These are phyloP conservation scores for Athelia sp. DNA, from an alignment of 1,284 basidiomycete genomes.

Conservation along the genomic window DNA sequence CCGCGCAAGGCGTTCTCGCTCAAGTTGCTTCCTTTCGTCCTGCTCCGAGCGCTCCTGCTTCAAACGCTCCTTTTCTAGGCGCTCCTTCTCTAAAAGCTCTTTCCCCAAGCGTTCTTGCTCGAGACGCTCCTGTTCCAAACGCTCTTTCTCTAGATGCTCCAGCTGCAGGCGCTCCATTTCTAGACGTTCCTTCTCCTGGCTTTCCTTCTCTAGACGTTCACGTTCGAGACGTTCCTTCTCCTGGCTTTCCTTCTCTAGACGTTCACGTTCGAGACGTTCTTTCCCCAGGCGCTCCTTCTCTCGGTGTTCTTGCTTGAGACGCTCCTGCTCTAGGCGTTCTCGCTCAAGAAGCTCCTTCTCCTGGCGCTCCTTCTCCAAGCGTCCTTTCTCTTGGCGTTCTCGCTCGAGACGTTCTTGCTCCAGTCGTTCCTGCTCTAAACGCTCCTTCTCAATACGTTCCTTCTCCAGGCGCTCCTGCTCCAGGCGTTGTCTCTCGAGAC, in stretches of 20 bases:
- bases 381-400: too few species aligned
- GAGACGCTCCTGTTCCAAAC: slow-evolving; percentile 20
- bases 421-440: slow-evolving; percentile 15
- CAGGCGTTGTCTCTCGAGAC: slow-evolving; percentile 14
- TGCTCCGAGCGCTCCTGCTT: slow-evolving; percentile 21
- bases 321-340: slow-evolving; percentile 24
- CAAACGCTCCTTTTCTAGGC: slow-evolving; percentile 25
- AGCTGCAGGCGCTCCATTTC: too few species aligned
- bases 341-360: slow-evolving; percentile 22
- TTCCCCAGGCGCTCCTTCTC: slow-evolving; percentile 18
- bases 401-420: slow-evolving; percentile 14
- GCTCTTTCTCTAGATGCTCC: slow-evolving; percentile 9
- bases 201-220: slow-evolving; percentile 15
- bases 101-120: slow-evolving; percentile 23
- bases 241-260: too few species aligned
- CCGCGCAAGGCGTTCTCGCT: too few species aligned
- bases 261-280: slow-evolving; percentile 21
- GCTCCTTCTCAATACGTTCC: slow-evolving; percentile 18
- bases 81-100: too few species aligned
- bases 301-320: slow-evolving; percentile 14
- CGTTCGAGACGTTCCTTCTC: slow-evolving; percentile 13
- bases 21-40: slow-evolving; percentile 11
- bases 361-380: slow-evolving; percentile 20
- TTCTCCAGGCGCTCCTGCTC: slow-evolving; percentile 23
- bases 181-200: slow-evolving; percentile 15